Conservation (phyloP, 495 filamentous ascomycete species). For the Podospora anserina region DNA sequence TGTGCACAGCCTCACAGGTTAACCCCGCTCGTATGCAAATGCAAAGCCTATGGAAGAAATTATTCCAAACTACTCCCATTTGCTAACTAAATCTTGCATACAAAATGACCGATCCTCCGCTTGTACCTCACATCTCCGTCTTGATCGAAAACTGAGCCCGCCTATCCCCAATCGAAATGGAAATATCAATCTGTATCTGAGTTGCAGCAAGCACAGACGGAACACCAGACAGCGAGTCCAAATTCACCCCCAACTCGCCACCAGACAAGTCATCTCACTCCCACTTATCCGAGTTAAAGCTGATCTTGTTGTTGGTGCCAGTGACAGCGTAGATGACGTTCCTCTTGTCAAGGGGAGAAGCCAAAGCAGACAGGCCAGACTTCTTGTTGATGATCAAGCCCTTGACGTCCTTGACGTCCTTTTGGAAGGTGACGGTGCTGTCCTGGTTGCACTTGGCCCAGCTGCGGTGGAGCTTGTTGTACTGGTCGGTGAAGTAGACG, state of each 20-base stretch:
- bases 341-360: neutral
- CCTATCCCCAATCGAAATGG: neutral
- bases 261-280: neutral
- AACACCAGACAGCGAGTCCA: neutral
- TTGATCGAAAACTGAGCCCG: neutral
- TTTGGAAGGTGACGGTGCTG: neutral
- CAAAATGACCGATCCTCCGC: neutral
- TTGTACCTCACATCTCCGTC: neutral
- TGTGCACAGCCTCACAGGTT: no score
- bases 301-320: conserved; percentile 4
- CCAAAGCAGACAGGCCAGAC: neutral
- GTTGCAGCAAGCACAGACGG: neutral
- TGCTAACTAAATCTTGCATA: no score
- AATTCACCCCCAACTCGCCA: neutral
- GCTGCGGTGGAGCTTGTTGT: neutral
- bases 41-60: no score
- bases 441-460: neutral
- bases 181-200: conserved; percentile 1
- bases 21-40: no score
- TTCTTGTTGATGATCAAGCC: conserved; percentile 1
- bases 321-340: conserved; percentile 1
- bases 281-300: neutral
- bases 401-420: conserved; percentile 1
- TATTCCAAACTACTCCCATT: no score
- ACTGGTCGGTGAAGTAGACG: conserved; percentile 7